Evolutionary conservation across 306 rosid genomes (phyloP), one percentile per base, ranked within the genome.

Genomic region (Quercus alba): DNA sequence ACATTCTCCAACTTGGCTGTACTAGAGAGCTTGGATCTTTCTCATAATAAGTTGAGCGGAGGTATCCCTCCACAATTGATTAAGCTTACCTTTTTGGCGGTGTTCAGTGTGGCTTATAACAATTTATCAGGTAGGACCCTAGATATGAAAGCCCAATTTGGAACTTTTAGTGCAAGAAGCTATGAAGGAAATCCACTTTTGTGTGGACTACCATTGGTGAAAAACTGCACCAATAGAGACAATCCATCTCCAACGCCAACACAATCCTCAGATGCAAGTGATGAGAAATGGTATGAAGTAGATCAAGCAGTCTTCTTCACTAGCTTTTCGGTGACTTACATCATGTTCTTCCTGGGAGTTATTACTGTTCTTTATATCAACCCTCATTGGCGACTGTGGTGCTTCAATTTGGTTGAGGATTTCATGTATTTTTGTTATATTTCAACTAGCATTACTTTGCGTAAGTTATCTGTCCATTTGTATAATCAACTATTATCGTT

Each of bases 1-100:
- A 13, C 4, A 0, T 25, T 78, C 1, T 72, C 59, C 4, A 72
- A 46, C 28, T 30, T 78, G 44, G 41, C 2, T 1, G 0, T 4
- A 1, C 0, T 72, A 10, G 82, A 79, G 21, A 79, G 77, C 5
- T 72, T 72, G 14, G 77, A 72, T 25, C 54, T 59, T 19, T 79
- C 74, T 28, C 49, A 52, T 33, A 79, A 79, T 44, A 21, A 1
- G 0, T 78, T 56, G 51, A 70, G 20, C 3, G 71, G 81, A 13
- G 26, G 15, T 15, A 38, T 78, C 25, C 76, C 81, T 38, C 3
- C 25, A 2, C 28, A 23, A 46, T 72, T 78, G 3, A 18, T 8
- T 56, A 5, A 1, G 3, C 51, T 78, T 9, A 1, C 20, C 6
- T 70, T 6, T 11, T 19, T 77, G 14, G n/a, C 6, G 6, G 21